These are phyloP conservation scores for Tolypocladium sp. DNA, from an alignment of 2,329 filamentous ascomycete genomes.

Conservation along the genomic window DNA sequence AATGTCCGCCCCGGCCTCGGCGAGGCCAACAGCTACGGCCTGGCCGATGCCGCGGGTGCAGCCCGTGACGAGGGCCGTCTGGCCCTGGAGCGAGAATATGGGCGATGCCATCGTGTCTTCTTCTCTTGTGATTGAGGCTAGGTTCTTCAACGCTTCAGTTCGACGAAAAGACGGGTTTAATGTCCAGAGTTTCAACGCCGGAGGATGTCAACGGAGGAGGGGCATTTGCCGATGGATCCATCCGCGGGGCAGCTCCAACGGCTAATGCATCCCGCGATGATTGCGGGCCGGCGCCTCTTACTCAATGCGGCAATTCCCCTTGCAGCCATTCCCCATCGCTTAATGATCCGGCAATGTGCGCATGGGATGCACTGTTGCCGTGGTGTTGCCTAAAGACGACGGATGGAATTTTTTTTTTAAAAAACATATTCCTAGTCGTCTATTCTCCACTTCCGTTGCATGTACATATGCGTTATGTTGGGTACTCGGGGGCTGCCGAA, in stretches of 20 bases:
- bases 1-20: conserved; percentile 49
- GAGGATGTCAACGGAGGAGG: background rate
- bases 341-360: too few relatives aligned
- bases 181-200: background rate
- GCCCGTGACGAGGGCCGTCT: conserved; percentile 49
- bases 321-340: too few relatives aligned
- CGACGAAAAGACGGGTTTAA: background rate
- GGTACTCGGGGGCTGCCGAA: too few relatives aligned
- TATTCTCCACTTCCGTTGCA: too few relatives aligned
- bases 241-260: background rate
- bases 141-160: background rate
- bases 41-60: conserved; percentile 50
- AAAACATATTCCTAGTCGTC: too few relatives aligned
- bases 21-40: conserved; percentile 46
- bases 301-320: background rate
- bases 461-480: too few relatives aligned
- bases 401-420: too few relatives aligned
- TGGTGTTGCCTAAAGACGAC: too few relatives aligned
- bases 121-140: background rate
- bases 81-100: conserved; percentile 45
- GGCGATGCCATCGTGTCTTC: conserved; percentile 9
- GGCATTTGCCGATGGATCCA: background rate
- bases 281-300: background rate
- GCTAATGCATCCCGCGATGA: background rate
- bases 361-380: too few relatives aligned